Evolutionary conservation across 345 rosid genomes (phyloP).

Genomic region (Arabis alpina): DNA sequence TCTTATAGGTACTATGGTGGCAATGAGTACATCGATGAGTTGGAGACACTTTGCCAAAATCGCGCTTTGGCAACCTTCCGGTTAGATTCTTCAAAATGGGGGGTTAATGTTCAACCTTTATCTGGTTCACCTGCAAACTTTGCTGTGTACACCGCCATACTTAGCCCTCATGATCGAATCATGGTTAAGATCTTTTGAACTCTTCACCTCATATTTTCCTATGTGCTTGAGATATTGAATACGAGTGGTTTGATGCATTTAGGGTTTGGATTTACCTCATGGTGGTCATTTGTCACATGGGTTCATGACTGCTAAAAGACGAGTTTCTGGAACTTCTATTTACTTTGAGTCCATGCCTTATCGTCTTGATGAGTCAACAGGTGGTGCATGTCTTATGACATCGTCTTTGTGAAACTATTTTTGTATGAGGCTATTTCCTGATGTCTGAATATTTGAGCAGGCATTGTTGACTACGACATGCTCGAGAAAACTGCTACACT

Average conservation of each 20-base stretch:
- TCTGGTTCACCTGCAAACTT: constrained; percentile 98
- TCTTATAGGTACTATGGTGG: constrained; percentile 86
- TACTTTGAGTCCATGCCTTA: constrained; percentile 97
- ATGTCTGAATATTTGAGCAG: constrained; percentile 47
- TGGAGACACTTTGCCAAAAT: constrained; percentile 85
- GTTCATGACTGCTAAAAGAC: constrained; percentile 90
- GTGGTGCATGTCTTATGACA: constrained; percentile 42
- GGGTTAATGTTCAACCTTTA: constrained; percentile 92
- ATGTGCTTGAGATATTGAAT: constrained; percentile 19
- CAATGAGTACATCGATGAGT: constrained; percentile 84
- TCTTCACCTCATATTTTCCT: neutral
- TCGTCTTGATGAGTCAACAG: constrained; percentile 89
- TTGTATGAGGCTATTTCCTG: constrained; percentile 22
- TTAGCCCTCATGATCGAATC: constrained; percentile 85
- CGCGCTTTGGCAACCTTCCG: constrained; percentile 85
- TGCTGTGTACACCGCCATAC: constrained; percentile 91
- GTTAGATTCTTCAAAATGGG: constrained; percentile 78
- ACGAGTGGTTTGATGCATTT: constrained; percentile 20
- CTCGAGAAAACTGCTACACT: constrained; percentile 87
- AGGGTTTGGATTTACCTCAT: constrained; percentile 95
- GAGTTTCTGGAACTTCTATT: constrained; percentile 92
- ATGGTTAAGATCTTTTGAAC: constrained; percentile 56
- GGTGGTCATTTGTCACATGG: constrained; percentile 98
- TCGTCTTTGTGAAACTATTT: constrained; percentile 7
- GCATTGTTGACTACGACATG: constrained; percentile 87